Conservation (phyloP, 208 protist genomes). For the Trypanosoma avium region DNA sequence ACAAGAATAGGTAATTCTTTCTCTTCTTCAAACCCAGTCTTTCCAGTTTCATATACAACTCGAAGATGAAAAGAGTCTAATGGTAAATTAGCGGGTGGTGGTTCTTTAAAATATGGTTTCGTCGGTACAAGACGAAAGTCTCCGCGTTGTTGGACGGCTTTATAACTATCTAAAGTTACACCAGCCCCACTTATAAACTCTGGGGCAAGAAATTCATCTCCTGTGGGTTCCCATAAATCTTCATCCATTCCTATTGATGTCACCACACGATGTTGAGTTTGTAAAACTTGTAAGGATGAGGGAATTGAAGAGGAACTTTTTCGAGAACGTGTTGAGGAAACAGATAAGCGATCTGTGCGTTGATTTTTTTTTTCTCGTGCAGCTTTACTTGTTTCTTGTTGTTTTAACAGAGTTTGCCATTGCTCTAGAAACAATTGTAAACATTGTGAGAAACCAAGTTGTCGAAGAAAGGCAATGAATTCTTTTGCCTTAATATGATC, state of each 20-base stretch:
- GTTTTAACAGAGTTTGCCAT: constrained; percentile 21
- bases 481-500: constrained; percentile 26
- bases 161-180: constrained; percentile 37
- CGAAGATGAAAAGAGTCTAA: constrained; percentile 46
- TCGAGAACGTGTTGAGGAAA: constrained; percentile 7
- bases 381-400: constrained; percentile 8
- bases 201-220: constrained; percentile 31
- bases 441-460: constrained; percentile 16
- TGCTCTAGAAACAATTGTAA: constrained; percentile 24
- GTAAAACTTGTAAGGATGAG: constrained; percentile 11
- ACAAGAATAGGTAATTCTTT: constrained; percentile 75
- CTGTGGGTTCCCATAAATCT: constrained; percentile 36
- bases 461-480: constrained; percentile 16
- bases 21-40: constrained; percentile 73
- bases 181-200: constrained; percentile 52
- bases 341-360: not conserved
- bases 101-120: constrained; percentile 52
- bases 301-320: constrained; percentile 3
- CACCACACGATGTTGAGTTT: constrained; percentile 29
- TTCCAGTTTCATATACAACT: constrained; percentile 63
- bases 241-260: constrained; percentile 40
- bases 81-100: constrained; percentile 39
- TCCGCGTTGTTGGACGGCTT: constrained; percentile 18
- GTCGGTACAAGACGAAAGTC: constrained; percentile 35
- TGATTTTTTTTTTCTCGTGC: not conserved